These are phyloP conservation scores for Petasospora fabianii DNA, from an alignment of 1,139 yeast genomes.

Conservation along the genomic window DNA sequence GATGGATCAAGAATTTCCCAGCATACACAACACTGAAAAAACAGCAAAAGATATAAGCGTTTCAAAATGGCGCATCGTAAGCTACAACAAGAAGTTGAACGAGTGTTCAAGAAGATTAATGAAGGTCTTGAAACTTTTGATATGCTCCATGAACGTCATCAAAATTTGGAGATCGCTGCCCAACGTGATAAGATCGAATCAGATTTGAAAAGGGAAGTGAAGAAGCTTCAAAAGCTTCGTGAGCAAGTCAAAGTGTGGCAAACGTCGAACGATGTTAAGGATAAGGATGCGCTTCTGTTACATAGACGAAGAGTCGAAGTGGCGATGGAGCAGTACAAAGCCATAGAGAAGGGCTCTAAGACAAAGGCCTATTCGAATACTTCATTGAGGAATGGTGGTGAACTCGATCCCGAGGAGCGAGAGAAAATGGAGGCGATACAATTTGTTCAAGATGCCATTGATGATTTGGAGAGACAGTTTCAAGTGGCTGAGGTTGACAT, in stretches of 20 bases:
- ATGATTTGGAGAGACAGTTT: conserved; percentile 59
- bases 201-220: conserved; percentile 72
- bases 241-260: conserved; percentile 81
- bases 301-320: conserved; percentile 65
- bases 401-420: conserved; percentile 56
- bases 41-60: background rate
- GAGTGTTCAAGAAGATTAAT: conserved; percentile 70
- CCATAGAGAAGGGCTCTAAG: conserved; percentile 69
- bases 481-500: conserved; percentile 62
- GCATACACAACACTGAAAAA: background rate
- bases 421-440: conserved; percentile 56
- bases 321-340: conserved; percentile 81
- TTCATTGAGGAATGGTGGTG: conserved; percentile 48
- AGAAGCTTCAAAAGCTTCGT: conserved; percentile 67
- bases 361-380: conserved; percentile 72
- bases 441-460: conserved; percentile 57
- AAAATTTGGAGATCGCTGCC: conserved; percentile 55
- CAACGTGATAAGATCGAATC: conserved; percentile 70
- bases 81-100: conserved; percentile 73
- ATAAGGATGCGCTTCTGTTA: conserved; percentile 57
- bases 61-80: conserved; percentile 61
- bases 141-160: conserved; percentile 65
- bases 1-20: background rate
- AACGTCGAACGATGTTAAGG: conserved; percentile 67
- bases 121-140: conserved; percentile 73